Percentiles rank a stretch among this genome's conserved stretches.
Conservation (phyloP, 2,329 filamentous ascomycete genomes). For the Fusarium luffae region DNA sequence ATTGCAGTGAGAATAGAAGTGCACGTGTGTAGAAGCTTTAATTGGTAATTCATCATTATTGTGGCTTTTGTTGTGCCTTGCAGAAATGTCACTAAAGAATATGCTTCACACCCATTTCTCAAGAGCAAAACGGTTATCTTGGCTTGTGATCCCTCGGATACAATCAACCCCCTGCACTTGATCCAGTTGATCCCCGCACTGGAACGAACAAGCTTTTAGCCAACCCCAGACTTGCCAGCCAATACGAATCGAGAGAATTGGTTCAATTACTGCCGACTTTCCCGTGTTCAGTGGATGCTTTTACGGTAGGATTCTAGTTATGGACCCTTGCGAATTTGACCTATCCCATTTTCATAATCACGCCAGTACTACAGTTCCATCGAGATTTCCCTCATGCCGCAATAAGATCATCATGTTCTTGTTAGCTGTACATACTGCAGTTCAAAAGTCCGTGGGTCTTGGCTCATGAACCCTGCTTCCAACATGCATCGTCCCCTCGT, state of each 20-base stretch:
- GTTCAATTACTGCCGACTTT: conserved; percentile 21
- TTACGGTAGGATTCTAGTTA: conserved; percentile 6
- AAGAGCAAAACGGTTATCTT: conserved; percentile 4
- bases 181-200: conserved; percentile 24
- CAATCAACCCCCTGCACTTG: conserved; percentile 10
- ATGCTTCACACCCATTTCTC: background rate
- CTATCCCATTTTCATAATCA: conserved; percentile 1
- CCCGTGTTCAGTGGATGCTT: conserved; percentile 5
- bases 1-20: background rate
- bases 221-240: conserved; percentile 2
- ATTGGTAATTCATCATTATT: background rate
- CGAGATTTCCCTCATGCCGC: background rate
- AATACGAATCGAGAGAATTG: background rate
- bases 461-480: background rate
- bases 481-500: conserved; percentile 4
- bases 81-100: conserved; percentile 4
- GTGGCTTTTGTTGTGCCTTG: conserved; percentile 25
- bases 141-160: conserved; percentile 41
- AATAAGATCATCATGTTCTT: background rate
- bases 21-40: background rate
- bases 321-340: background rate
- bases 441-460: conserved; percentile 27
- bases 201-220: conserved; percentile 30
- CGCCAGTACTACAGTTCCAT: background rate
- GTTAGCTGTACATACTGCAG: background rate